phyloP scores from a whole-genome alignment of 2,329 filamentous ascomycete species.

The Fusarium guadeloupense region DNA sequence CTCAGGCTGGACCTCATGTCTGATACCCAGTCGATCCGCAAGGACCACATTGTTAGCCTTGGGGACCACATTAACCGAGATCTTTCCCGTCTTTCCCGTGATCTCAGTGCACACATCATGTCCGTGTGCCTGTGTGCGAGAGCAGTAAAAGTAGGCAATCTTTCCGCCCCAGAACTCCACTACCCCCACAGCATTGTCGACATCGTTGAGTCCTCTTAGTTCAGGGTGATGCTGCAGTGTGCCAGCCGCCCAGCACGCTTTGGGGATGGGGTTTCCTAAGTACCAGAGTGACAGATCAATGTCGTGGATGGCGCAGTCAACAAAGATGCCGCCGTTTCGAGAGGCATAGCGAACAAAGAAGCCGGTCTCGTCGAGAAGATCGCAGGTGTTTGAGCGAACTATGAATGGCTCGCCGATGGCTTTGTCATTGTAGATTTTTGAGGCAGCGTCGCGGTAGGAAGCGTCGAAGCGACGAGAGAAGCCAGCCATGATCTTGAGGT shows the following conservation, averaged over 20 bases:
- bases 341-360: slow-evolving; percentile 74
- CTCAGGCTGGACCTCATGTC: slow-evolving; percentile 65
- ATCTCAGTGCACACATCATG: slow-evolving; percentile 71
- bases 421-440: slow-evolving; percentile 57
- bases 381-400: slow-evolving; percentile 72
- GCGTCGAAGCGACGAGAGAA: slow-evolving; percentile 63
- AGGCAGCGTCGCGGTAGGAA: slow-evolving; percentile 68
- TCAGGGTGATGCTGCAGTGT: slow-evolving; percentile 39
- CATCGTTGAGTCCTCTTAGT: slow-evolving; percentile 39
- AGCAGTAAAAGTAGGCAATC: slow-evolving; percentile 71
- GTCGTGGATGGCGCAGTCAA: slow-evolving; percentile 75
- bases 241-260: slow-evolving; percentile 22
- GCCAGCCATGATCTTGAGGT: slow-evolving; percentile 68
- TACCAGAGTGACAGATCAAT: slow-evolving; percentile 55
- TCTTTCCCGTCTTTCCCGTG: slow-evolving; percentile 71
- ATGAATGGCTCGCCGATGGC: slow-evolving; percentile 68
- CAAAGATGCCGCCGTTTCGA: slow-evolving; percentile 73
- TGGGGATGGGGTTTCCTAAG: slow-evolving; percentile 30
- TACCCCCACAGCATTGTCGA: slow-evolving; percentile 56
- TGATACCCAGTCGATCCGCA: slow-evolving; percentile 56
- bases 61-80: slow-evolving; percentile 68
- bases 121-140: slow-evolving; percentile 72
- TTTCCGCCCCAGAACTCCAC: slow-evolving; percentile 72
- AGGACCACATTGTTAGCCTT: slow-evolving; percentile 62
- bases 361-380: slow-evolving; percentile 70